Evolutionary conservation across 2,329 filamentous ascomycete genomes (phyloP), one percentile per base, ranked within the genome.

Genomic region (Helotiales sp.): DNA sequence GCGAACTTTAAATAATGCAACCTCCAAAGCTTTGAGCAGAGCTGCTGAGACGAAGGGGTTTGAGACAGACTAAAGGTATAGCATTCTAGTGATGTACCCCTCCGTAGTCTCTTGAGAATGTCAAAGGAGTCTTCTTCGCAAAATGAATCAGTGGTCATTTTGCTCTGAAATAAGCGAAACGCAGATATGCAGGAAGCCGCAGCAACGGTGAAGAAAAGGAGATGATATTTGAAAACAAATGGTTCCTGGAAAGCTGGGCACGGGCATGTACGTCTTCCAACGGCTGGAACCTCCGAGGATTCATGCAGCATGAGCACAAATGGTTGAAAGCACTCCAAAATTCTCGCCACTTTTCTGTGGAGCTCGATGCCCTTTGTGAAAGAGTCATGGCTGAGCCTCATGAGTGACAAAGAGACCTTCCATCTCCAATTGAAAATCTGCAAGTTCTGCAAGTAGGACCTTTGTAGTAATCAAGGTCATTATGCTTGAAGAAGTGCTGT

Each of bases 371-470:
- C 7, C 17, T 7, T 11, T 20, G n/a, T 7, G 40, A 17, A 45
- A 8, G 26, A 30, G 24, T 52, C 15, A 52, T 30, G 24, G 2
- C 49, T 28, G 3, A 7, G 24, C 49, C 49, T 28, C 26, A 30
- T 30, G 22, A 30, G 24, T n/a, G 49, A 17, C 28, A 13, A 52
- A n/a, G 3, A 52, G 15, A n/a, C 22, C 49, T 11, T 22, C 34
- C 60, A 70, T 67, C 57, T 67, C 61, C 10, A 47, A 40, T 32
- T 71, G 69, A 13, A 71, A 54, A n/a, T 71, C 69, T 26, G n/a
- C 55, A 43, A 72, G 40, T 26, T 71, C 66, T 6, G 65, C 68
- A 6, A 57, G 50, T 58, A 67, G 66, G 2, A 71, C 69, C 24
- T 67, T 68, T 32, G 61, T 63, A 43, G 63, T 69, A 11, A 71